Conservation (phyloP, 2,329 filamentous ascomycete species). For the Mycosphaerelloides madeirae region DNA sequence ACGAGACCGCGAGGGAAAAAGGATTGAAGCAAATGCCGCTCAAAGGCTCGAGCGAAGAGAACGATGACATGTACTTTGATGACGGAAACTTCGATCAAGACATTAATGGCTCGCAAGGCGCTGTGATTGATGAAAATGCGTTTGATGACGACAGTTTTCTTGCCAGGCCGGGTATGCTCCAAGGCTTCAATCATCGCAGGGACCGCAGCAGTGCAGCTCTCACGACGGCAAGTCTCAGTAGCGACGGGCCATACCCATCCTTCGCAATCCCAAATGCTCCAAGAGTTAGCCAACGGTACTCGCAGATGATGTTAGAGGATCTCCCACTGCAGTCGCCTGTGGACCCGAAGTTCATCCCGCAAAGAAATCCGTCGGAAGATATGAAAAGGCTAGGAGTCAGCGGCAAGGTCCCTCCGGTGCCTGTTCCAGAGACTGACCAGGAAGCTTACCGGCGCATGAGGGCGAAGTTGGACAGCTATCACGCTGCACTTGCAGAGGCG, state of each 20-base stretch:
- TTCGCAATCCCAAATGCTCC: constrained; percentile 28
- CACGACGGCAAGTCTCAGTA: constrained; percentile 15
- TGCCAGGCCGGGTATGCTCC: constrained; percentile 14
- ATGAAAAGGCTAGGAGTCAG: constrained; percentile 30
- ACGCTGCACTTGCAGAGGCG: constrained; percentile 77
- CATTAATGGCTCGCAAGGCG: constrained; percentile 14
- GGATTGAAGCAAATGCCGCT: no score
- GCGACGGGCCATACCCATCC: constrained; percentile 31
- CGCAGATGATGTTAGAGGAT: constrained; percentile 29
- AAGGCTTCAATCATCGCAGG: constrained; percentile 15
- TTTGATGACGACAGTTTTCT: constrained; percentile 31
- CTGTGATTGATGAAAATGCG: constrained; percentile 33
- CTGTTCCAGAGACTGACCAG: constrained; percentile 37
- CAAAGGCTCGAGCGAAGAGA: background rate
- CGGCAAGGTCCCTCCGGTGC: constrained; percentile 48
- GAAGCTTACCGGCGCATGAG: constrained; percentile 41
- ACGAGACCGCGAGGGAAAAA: no score
- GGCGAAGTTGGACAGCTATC: constrained; percentile 65
- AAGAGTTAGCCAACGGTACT: constrained; percentile 23
- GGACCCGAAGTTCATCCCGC: constrained; percentile 29
- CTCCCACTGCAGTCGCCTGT: constrained; percentile 24
- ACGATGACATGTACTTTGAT: constrained; percentile 35
- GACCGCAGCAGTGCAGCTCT: constrained; percentile 17
- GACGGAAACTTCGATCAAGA: constrained; percentile 33
- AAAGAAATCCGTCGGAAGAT: constrained; percentile 31